Percentiles rank a stretch among this genome's conserved stretches.
These are phyloP conservation scores for Cladophialophora immunda DNA, from an alignment of 2,329 filamentous ascomycete genomes.

Conservation along the genomic window DNA sequence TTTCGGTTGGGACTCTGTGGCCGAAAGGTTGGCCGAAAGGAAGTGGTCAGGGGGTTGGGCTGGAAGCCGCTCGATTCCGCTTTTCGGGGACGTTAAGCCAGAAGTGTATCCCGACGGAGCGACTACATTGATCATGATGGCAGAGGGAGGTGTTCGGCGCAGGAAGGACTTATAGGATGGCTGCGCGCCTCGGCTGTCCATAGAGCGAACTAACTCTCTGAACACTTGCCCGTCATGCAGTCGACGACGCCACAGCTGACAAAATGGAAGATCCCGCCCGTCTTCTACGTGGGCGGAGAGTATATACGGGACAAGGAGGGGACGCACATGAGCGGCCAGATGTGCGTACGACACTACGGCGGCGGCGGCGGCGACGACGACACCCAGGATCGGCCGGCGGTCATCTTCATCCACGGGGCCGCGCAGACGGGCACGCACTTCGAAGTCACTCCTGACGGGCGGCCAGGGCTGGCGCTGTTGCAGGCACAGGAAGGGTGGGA, in stretches of 20 bases:
- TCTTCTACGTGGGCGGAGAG: slow-evolving; percentile 22
- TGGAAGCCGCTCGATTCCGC: background rate
- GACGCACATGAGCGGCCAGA: slow-evolving; percentile 27
- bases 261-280: background rate
- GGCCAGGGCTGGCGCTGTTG: slow-evolving; percentile 50
- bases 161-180: too few relatives aligned
- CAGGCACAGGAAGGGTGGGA: slow-evolving; percentile 18
- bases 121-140: background rate
- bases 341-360: slow-evolving; percentile 24
- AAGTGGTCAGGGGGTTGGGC: background rate
- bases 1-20: background rate
- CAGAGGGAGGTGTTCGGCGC: background rate
- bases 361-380: background rate
- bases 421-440: slow-evolving; percentile 46
- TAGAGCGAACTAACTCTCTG: background rate
- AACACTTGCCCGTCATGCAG: background rate
- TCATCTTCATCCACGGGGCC: slow-evolving; percentile 37
- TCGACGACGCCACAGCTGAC: background rate
- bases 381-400: background rate
- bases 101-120: background rate
- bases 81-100: background rate
- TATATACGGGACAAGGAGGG: slow-evolving; percentile 29
- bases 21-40: too few relatives aligned
- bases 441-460: slow-evolving; percentile 58
- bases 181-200: background rate